Evolutionary conservation across 2,329 filamentous ascomycete species (phyloP), one percentile per base, ranked within the genome.

Genomic region (Fusarium begoniae): DNA sequence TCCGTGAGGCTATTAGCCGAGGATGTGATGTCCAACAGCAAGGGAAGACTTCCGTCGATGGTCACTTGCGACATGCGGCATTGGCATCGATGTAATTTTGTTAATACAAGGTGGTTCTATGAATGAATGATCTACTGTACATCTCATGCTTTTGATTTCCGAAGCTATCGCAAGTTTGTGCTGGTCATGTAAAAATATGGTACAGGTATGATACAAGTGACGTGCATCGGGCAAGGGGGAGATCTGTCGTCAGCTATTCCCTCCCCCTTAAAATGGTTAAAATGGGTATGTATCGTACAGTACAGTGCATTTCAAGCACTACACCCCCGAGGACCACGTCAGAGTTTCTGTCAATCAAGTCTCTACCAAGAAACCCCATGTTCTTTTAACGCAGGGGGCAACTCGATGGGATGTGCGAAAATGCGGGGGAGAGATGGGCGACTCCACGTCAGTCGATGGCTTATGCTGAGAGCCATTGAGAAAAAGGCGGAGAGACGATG

Each of bases 111-210:
- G 41, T 43, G n/a, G 38, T 51, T 61, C 67, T 61, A 48, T 54
- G 57, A 47, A 47, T 67, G 54, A 44, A 47, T 40, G 66, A 73
- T 73, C 71, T 74, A 61, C 66, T 74, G 71, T 68, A 61, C 50
- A 73, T 72, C 50, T 63, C 61, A 41, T 66, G 66, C 26, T 66
- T 50, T 70, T 59, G 54, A 56, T 28, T 73, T 26, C 37, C 20
- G 41, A 51, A 61, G 61, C 50, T 44, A 26, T 55, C 43, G 53
- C 37, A 66, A 38, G 57, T 70, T 38, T 53, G 60, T 54, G n/a
- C 22, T 54, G 59, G 66, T 70, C 43, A 50, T 40, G 37, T 37
- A 58, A 60, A 71, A 53, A 50, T 63, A 53, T 56, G 30, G 60
- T 66, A 70, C 66, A 70, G 60, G 18, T 59, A 60, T 48, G 57